Conservation (phyloP, 495 filamentous ascomycete genomes). For the Daldinia childiae region DNA sequence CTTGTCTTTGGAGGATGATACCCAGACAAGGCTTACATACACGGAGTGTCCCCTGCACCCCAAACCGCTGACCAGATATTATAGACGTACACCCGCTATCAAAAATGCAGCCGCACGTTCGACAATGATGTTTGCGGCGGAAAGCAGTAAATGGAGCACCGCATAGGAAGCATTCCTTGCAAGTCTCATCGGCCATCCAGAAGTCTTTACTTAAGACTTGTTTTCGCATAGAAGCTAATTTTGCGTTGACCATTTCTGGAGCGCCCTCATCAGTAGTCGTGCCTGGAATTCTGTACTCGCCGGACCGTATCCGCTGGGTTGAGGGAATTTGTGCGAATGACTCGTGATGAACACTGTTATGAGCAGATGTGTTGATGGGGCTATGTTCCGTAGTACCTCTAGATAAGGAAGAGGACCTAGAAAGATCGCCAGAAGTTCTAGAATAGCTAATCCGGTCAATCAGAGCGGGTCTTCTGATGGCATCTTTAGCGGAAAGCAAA, state of each 20-base stretch:
- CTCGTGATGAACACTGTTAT: constrained; percentile 63
- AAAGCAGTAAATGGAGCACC: constrained; percentile 91
- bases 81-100: constrained; percentile 95
- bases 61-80: constrained; percentile 85
- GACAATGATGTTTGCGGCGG: constrained; percentile 95
- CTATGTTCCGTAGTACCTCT: constrained; percentile 62
- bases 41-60: constrained; percentile 83
- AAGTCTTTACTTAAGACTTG: constrained; percentile 92
- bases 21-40: constrained; percentile 95
- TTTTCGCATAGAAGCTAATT: constrained; percentile 75
- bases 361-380: constrained; percentile 63
- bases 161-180: constrained; percentile 96
- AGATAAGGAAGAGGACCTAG: constrained; percentile 71
- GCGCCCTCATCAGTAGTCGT: constrained; percentile 65
- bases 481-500: constrained; percentile 40
- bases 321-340: constrained; percentile 57
- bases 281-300: constrained; percentile 60
- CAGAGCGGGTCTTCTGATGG: constrained; percentile 52
- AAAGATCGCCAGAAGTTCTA: constrained; percentile 55
- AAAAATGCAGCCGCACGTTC: constrained; percentile 95
- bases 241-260: constrained; percentile 66
- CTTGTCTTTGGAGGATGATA: constrained; percentile 89
- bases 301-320: constrained; percentile 55
- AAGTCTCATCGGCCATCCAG: constrained; percentile 99
- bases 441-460: constrained; percentile 62